Percentiles rank a stretch among this genome's conserved stretches.
Conservation (phyloP, 2,329 filamentous ascomycete species). For the Aspergillus sp. region DNA sequence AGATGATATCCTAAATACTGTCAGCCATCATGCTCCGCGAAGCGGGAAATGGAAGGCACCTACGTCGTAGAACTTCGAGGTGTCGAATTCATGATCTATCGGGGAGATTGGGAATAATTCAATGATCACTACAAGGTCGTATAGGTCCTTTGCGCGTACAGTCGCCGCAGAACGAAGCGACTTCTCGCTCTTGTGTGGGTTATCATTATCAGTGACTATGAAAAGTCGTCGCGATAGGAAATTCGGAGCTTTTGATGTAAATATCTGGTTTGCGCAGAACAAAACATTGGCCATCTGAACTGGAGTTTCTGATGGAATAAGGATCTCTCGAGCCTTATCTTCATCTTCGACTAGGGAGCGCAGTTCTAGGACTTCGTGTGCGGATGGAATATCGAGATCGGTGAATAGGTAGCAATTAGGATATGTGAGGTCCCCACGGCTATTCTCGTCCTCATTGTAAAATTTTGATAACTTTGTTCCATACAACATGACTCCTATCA, state of each 20-base stretch:
- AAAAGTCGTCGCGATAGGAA: conserved; percentile 93
- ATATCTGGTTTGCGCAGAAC: conserved; percentile 95
- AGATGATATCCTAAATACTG: conserved; percentile 77
- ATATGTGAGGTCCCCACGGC: conserved; percentile 66
- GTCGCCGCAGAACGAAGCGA: conserved; percentile 74
- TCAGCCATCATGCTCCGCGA: conserved; percentile 23
- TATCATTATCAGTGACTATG: conserved; percentile 91
- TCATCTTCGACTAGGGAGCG: conserved; percentile 78
- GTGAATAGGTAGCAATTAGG: conserved; percentile 91
- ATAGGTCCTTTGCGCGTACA: conserved; percentile 89
- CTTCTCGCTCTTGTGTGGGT: conserved; percentile 77
- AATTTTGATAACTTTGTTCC: conserved; percentile 86
- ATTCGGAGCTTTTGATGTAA: conserved; percentile 92
- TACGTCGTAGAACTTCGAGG: conserved; percentile 89
- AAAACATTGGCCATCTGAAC: conserved; percentile 86
- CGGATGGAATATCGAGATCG: conserved; percentile 85
- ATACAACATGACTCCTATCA: conserved; percentile 94
- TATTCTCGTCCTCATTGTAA: conserved; percentile 65
- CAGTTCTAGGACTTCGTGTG: conserved; percentile 81
- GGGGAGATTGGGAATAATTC: conserved; percentile 88
- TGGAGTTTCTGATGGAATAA: conserved; percentile 70
- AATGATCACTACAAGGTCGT: conserved; percentile 88
- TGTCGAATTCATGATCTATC: conserved; percentile 74
- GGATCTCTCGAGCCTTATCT: conserved; percentile 69
- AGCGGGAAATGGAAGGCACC: background rate